A percentile compares a stretch with the other conserved stretches of the same genome.
Evolutionary conservation across 2,329 filamentous ascomycete genomes (phyloP).

Genomic region (Botrytis fabae): DNA sequence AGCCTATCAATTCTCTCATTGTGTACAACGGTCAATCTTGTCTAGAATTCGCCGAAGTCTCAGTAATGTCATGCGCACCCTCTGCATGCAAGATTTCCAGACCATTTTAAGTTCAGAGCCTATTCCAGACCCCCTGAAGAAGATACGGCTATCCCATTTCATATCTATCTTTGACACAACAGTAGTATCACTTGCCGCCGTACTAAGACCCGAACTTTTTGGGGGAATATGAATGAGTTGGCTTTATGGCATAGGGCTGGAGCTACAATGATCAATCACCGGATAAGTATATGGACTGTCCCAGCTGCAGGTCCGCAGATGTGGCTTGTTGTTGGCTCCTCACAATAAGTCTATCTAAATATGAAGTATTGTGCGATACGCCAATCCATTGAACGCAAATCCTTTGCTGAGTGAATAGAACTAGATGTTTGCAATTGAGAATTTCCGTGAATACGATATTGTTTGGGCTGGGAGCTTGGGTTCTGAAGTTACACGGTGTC

Average conservation of each 20-base stretch:
- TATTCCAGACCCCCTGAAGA: not conserved
- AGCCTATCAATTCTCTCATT: conserved; percentile 18
- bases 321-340: conserved; percentile 4
- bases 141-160: not conserved
- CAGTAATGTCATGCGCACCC: conserved; percentile 9
- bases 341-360: not conserved
- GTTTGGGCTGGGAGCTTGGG: conserved; percentile 3
- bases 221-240: not conserved
- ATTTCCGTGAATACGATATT: not conserved
- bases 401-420: not conserved
- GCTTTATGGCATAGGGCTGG: conserved; percentile 21
- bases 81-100: conserved; percentile 3
- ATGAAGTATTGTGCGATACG: conserved; percentile 6
- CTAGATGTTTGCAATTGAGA: conserved; percentile 9
- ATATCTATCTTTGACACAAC: not conserved
- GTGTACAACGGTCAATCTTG: conserved; percentile 15
- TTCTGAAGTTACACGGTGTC: conserved; percentile 19
- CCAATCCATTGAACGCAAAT: not conserved
- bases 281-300: conserved; percentile 12
- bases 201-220: not conserved
- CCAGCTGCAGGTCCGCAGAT: conserved; percentile 3
- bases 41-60: not conserved
- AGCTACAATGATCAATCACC: not conserved
- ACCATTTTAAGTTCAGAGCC: not conserved
- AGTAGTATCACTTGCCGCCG: conserved; percentile 12